phyloP scores from a whole-genome alignment of 192 early-diverging fungal genomes.

The Jimgerdemannia lactiflua region DNA sequence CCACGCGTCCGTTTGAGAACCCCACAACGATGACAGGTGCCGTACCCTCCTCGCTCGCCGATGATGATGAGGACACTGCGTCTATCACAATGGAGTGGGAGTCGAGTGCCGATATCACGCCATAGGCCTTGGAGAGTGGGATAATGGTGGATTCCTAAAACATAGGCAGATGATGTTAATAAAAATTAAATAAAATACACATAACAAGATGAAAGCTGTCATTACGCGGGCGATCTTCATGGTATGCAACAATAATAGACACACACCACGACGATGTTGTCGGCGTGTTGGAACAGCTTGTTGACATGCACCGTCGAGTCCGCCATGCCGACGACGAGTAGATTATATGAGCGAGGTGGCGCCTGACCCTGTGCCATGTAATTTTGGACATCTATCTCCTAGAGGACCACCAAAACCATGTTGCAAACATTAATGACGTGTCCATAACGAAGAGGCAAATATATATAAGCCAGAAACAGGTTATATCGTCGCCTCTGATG shows the following conservation, averaged over 20 bases:
- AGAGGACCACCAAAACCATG: background rate
- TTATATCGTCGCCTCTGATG: no score
- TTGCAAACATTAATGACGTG: no score
- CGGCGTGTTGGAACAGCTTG: background rate
- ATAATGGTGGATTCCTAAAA: background rate
- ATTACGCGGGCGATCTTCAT: background rate
- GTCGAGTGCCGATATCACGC: background rate
- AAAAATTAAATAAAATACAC: background rate
- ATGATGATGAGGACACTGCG: background rate
- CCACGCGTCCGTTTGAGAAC: background rate
- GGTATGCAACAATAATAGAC: background rate
- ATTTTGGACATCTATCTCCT: background rate
- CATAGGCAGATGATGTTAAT: background rate
- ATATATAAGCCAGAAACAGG: no score
- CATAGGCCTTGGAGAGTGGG: background rate
- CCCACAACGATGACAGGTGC: background rate
- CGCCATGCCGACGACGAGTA: background rate
- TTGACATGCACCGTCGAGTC: background rate
- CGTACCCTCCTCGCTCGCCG: background rate
- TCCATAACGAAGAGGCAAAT: no score
- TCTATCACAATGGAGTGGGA: background rate
- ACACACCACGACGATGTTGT: background rate
- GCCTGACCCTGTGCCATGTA: background rate
- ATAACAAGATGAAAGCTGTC: background rate
- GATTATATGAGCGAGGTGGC: background rate